Conservation (phyloP, 768 basidiomycete species). For the Scleroderma citrinum region DNA sequence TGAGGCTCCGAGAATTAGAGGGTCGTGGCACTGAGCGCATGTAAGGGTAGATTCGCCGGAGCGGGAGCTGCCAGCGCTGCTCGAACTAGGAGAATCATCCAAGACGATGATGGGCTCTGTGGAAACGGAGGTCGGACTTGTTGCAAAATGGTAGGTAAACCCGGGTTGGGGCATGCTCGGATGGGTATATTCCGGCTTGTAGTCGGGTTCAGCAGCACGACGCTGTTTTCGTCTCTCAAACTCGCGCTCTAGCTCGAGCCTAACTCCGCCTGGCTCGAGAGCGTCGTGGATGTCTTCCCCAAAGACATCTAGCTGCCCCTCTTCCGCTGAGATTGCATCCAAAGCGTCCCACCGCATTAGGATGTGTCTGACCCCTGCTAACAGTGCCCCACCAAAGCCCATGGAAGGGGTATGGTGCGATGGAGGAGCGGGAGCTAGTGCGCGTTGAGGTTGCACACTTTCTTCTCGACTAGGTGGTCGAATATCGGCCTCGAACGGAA, state of each 20-base stretch:
- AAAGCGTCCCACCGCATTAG: conserved; percentile 27
- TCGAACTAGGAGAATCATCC: conserved; percentile 32
- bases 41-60: conserved; percentile 42
- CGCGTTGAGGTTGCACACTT: conserved; percentile 20
- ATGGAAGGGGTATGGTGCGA: conserved; percentile 55
- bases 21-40: conserved; percentile 63
- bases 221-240: conserved; percentile 17
- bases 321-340: too few relatives aligned
- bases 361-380: conserved; percentile 36
- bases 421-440: conserved; percentile 36
- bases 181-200: conserved; percentile 61
- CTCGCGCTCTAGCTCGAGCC: conserved; percentile 16
- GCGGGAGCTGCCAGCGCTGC: conserved; percentile 19
- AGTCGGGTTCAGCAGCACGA: conserved; percentile 33
- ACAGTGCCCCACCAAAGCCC: conserved; percentile 60
- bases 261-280: conserved; percentile 10
- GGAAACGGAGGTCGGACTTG: conserved; percentile 23
- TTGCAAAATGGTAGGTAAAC: conserved; percentile 63
- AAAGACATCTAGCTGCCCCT: conserved; percentile 6
- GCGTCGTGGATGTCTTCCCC: conserved; percentile 13
- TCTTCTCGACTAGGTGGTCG: conserved; percentile 15
- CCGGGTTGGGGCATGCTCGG: conserved; percentile 49
- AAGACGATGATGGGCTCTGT: conserved; percentile 36
- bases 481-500: conserved; percentile 43
- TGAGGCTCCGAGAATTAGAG: conserved; percentile 49